Evolutionary conservation across 768 basidiomycete species (phyloP).

Genomic region (Amanita molliuscula): DNA sequence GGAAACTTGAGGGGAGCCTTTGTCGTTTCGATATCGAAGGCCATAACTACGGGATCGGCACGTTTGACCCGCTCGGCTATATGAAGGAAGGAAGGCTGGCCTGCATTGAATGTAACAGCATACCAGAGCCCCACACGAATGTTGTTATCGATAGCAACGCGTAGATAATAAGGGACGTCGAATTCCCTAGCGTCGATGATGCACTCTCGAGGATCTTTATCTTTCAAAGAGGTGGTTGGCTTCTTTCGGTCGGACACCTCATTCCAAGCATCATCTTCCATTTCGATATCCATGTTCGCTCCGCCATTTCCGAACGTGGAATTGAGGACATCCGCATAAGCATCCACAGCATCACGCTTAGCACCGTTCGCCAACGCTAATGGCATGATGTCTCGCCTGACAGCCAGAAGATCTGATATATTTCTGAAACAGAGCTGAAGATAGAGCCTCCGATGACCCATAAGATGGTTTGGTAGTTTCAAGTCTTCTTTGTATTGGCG

Average conservation of each 20-base stretch:
- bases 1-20: constrained; percentile 99
- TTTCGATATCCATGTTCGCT: constrained; percentile 54
- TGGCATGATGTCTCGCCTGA: constrained; percentile 83
- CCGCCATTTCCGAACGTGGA: constrained; percentile 42
- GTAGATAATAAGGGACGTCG: constrained; percentile 95
- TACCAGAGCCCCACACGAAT: constrained; percentile 99
- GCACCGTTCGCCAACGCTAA: constrained; percentile 84
- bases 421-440: constrained; percentile 88
- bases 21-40: constrained; percentile 97
- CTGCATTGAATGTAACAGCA: constrained; percentile 70
- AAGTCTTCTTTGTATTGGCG: constrained; percentile 90
- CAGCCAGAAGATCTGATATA: constrained; percentile 81
- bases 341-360: constrained; percentile 91
- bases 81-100: constrained; percentile 61
- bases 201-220: constrained; percentile 80
- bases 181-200: constrained; percentile 94
- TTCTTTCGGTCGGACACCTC: constrained; percentile 24
- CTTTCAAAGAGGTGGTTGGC: constrained; percentile 23
- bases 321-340: constrained; percentile 92
- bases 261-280: constrained; percentile 54
- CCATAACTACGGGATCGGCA: constrained; percentile 98
- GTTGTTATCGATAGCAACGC: constrained; percentile 99
- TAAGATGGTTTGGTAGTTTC: constrained; percentile 89
- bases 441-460: constrained; percentile 87
- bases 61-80: constrained; percentile 88